Percentiles rank a stretch among this genome's conserved stretches.
These are phyloP conservation scores for Aspergillus baeticus DNA, from an alignment of 495 filamentous ascomycete genomes.

Conservation along the genomic window DNA sequence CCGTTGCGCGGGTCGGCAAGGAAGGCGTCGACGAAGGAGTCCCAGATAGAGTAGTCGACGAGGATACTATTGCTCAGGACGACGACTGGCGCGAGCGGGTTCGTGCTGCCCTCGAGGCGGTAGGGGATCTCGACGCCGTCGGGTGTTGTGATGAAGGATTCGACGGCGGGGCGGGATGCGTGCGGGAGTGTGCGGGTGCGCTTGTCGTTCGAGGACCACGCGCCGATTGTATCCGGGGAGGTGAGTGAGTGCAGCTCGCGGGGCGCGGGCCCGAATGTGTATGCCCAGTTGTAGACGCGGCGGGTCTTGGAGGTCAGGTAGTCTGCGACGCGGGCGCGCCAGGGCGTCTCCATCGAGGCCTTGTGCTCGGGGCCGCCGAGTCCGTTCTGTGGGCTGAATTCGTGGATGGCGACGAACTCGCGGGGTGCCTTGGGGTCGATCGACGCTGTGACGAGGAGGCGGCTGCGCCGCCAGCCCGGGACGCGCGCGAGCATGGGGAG, in stretches of 20 bases:
- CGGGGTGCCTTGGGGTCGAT: constrained; percentile 48
- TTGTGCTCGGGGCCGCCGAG: constrained; percentile 62
- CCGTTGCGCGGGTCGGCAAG: constrained; percentile 56
- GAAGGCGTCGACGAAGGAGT: constrained; percentile 61
- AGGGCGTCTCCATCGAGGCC: constrained; percentile 57
- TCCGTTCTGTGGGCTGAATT: constrained; percentile 64
- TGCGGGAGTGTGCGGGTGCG: constrained; percentile 52
- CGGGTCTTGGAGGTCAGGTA: constrained; percentile 54
- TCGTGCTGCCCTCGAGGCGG: constrained; percentile 68
- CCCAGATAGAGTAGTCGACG: constrained; percentile 73
- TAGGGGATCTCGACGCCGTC: constrained; percentile 70
- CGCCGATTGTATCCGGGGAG: constrained; percentile 32
- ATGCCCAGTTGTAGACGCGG: constrained; percentile 67
- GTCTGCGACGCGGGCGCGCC: constrained; percentile 52
- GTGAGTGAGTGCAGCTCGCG: constrained; percentile 58
- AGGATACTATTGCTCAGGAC: constrained; percentile 76
- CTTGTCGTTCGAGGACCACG: constrained; percentile 53
- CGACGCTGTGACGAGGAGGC: constrained; percentile 59
- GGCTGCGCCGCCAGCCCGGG: constrained; percentile 72
- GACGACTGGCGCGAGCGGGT: constrained; percentile 64
- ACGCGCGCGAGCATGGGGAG: constrained; percentile 67
- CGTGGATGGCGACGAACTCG: constrained; percentile 66
- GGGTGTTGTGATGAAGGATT: constrained; percentile 62
- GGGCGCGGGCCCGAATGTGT: constrained; percentile 72
- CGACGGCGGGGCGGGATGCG: constrained; percentile 52